phyloP scores from a whole-genome alignment of 139 green algal genomes.

The Pedinophyceae sp. region DNA sequence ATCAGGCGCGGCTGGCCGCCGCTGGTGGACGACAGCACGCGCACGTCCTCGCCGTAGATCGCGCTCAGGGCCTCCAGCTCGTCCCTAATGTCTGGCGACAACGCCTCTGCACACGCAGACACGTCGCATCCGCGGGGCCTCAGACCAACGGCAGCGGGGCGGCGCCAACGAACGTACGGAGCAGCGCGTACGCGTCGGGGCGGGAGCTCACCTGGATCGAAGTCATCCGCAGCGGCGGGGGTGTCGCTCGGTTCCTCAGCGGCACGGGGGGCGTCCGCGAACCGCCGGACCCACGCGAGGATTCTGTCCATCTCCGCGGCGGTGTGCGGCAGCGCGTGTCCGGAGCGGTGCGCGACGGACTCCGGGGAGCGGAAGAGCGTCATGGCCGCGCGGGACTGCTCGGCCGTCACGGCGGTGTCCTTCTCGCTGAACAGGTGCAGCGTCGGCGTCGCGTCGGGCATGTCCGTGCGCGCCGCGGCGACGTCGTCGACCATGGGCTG shows the following conservation, averaged over 20 bases:
- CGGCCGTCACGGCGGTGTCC: constrained; percentile 15
- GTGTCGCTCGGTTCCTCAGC: no score
- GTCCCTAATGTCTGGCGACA: no score
- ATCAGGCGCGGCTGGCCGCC: no score
- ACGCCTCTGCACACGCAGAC: no score
- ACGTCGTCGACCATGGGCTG: background rate
- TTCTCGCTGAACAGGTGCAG: constrained; percentile 21
- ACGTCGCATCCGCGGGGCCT: no score
- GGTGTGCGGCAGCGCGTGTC: constrained; percentile 26
- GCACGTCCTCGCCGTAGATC: constrained; percentile 22
- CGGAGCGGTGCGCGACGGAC: constrained; percentile 15
- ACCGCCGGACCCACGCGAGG: background rate
- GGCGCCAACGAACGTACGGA: no score
- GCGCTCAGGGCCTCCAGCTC: constrained; percentile 29
- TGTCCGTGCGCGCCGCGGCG: no score
- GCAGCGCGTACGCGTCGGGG: no score
- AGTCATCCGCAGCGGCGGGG: no score
- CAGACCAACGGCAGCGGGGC: no score
- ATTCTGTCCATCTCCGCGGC: constrained; percentile 4
- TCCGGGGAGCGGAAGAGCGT: background rate
- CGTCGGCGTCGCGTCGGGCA: constrained; percentile 4
- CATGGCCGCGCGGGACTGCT: background rate
- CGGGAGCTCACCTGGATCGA: no score
- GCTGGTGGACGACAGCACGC: background rate
- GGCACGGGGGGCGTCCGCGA: no score